Conservation (phyloP, 192 early-diverging fungal genomes). For the Coemansia sp. region DNA sequence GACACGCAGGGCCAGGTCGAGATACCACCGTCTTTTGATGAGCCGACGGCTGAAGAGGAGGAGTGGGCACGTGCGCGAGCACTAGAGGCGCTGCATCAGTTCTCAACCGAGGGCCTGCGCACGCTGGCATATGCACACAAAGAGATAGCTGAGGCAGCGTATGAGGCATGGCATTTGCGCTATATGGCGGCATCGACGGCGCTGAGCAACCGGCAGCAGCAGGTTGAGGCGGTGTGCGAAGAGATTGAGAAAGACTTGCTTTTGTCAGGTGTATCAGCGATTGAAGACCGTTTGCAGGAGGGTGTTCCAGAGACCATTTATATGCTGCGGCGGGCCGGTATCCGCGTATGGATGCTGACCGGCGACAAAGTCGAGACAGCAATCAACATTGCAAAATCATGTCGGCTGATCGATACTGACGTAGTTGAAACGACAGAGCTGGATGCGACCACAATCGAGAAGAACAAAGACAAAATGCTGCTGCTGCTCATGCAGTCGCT, state of each 20-base stretch:
- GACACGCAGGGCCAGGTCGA: constrained; percentile 37
- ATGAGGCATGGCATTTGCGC: constrained; percentile 63
- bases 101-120: constrained; percentile 75
- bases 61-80: constrained; percentile 62
- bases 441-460: constrained; percentile 5
- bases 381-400: constrained; percentile 85
- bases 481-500: constrained; percentile 44
- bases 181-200: constrained; percentile 70
- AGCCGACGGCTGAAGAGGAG: constrained; percentile 57
- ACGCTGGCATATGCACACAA: constrained; percentile 79
- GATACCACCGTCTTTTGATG: constrained; percentile 26
- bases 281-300: constrained; percentile 85
- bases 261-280: constrained; percentile 82
- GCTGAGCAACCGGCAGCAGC: constrained; percentile 62
- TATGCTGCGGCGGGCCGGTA: constrained; percentile 71
- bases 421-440: constrained; percentile 34
- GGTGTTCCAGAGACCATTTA: constrained; percentile 85
- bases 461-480: constrained; percentile 16
- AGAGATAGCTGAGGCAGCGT: constrained; percentile 62
- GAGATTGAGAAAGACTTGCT: constrained; percentile 71
- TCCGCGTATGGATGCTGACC: constrained; percentile 89
- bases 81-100: constrained; percentile 66
- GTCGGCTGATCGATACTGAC: constrained; percentile 61
- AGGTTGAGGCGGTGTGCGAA: constrained; percentile 68
- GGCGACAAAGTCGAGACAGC: constrained; percentile 92